Evolutionary conservation across 2,329 filamentous ascomycete genomes (phyloP), one percentile per base, ranked within the genome.

Genomic region (Botryotinia calthae): DNA sequence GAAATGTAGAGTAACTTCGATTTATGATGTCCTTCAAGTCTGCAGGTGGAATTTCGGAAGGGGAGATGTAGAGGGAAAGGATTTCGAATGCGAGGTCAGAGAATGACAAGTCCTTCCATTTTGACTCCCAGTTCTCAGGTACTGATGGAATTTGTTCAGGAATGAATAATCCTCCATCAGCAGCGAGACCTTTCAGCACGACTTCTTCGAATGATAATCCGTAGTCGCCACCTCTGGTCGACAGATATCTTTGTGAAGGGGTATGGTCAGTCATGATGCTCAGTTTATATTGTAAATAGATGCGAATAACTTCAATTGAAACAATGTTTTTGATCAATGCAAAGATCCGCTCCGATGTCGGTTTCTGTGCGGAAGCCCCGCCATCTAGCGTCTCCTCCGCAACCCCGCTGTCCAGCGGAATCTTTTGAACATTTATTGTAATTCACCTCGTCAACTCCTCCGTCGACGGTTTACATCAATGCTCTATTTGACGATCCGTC

Each of bases 1-100:
- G 92, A 85, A 99, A 99, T 14, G 94, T 97, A 31, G 92, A 89
- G 82, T 99, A 99, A 79, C 92, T 96, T 78, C 90, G 89, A 77
- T 90, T 85, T 82, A 98, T 93, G 81, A 99, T 94, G 75, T 87
- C 88, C 82, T 92, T 93, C 56, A 99, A 87, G 79, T 97, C 94
- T 73, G 87, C 85, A 42, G 89, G 80, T 18, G 95, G 93, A 74
- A 98, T 97, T 83, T 98, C 95, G 72, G 88, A 85, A 46, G 89
- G 83, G 0, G 94, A 95, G 79, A 98, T 94, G 84, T 96, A 98
- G 70, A 97, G 89, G 66, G 90, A 93, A 82, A 98, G 89, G 81
- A 98, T 90, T 81, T 94, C 87, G 82, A 91, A 93, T 72, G 95
- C 95, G 70, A 98, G 87, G 48, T 97, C 92, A 79, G 90, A 84